phyloP scores from a whole-genome alignment of 352 stramenopile species.

The Phytopythium aichiense region DNA sequence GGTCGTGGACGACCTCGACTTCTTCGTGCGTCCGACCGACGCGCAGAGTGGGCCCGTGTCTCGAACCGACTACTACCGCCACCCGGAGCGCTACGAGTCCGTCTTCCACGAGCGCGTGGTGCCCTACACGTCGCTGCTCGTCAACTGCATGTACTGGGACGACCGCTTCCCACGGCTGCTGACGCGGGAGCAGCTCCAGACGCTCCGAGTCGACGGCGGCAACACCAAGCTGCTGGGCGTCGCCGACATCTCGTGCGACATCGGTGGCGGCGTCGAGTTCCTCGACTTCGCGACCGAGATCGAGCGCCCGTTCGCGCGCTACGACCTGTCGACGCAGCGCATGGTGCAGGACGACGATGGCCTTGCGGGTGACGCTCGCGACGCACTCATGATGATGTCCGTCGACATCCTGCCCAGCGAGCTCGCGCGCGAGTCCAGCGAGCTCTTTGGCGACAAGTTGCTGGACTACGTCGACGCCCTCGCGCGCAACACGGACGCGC shows the following conservation, averaged over 20 bases:
- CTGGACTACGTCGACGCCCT: constrained; percentile 79
- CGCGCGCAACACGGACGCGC: constrained; percentile 43
- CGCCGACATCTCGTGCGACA: constrained; percentile 95
- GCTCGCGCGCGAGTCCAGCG: constrained; percentile 90
- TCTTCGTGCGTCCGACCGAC: constrained; percentile 61
- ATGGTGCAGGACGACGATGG: constrained; percentile 68
- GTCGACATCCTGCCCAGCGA: constrained; percentile 96
- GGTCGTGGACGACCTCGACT: constrained; percentile 61
- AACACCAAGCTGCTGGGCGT: constrained; percentile 89
- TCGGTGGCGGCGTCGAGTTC: constrained; percentile 93
- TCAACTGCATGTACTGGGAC: constrained; percentile 98
- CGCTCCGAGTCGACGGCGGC: constrained; percentile 43
- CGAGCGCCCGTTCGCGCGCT: constrained; percentile 92
- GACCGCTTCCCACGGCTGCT: constrained; percentile 91
- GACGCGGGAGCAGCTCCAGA: constrained; percentile 86
- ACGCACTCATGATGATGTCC: constrained; percentile 92
- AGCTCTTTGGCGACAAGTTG: constrained; percentile 94
- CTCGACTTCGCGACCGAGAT: constrained; percentile 92
- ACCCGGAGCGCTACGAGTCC: constrained; percentile 88
- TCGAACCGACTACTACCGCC: constrained; percentile 87
- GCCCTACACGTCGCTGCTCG: constrained; percentile 89
- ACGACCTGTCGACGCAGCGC: constrained; percentile 71
- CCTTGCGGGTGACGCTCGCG: constrained; percentile 24
- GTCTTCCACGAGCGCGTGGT: constrained; percentile 90
- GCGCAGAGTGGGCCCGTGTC: constrained; percentile 12